A percentile compares a stretch with the other conserved stretches of the same genome.
Evolutionary conservation across 805 yeast genomes (phyloP).

Genomic region (Torulaspora indica): DNA sequence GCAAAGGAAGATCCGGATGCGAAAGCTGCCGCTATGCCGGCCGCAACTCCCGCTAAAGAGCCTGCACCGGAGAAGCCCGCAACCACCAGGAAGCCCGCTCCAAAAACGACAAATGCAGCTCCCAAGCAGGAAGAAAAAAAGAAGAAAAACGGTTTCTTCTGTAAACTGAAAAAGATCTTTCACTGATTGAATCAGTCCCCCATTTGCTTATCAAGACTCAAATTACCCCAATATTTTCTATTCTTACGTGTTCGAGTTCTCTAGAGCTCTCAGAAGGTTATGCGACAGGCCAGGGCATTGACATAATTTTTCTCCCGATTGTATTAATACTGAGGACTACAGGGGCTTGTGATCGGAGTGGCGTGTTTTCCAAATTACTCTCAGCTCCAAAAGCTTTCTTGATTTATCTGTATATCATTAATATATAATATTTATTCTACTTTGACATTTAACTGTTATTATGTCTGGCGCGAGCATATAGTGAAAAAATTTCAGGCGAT

Average conservation of each 20-base stretch:
- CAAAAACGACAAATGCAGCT: conserved; percentile 1
- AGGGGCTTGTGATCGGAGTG: too few relatives aligned
- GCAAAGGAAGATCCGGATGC: conserved; percentile 8
- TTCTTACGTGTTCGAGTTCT: background rate
- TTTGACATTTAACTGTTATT: background rate
- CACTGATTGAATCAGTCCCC: background rate
- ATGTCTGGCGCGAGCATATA: background rate
- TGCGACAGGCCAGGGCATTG: background rate
- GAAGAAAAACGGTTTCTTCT: conserved; percentile 18
- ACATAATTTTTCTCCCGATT: too few relatives aligned
- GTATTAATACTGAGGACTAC: too few relatives aligned
- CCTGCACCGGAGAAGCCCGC: conserved; percentile 5
- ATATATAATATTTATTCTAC: background rate
- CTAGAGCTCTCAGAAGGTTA: background rate
- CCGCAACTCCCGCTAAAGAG: conserved; percentile 5
- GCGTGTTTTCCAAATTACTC: background rate
- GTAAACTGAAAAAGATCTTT: conserved; percentile 16
- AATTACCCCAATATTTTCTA: background rate
- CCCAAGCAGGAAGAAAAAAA: conserved; percentile 13
- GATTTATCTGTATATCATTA: background rate
- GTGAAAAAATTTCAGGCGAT: conserved; percentile 18
- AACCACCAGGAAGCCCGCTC: conserved; percentile 4
- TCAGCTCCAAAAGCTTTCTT: background rate
- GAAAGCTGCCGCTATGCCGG: conserved; percentile 7
- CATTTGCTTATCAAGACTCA: background rate